A percentile compares a stretch with the other conserved stretches of the same genome.
Evolutionary conservation across 495 filamentous ascomycete genomes (phyloP).

Genomic region (Friedmanniomyces simplex): DNA sequence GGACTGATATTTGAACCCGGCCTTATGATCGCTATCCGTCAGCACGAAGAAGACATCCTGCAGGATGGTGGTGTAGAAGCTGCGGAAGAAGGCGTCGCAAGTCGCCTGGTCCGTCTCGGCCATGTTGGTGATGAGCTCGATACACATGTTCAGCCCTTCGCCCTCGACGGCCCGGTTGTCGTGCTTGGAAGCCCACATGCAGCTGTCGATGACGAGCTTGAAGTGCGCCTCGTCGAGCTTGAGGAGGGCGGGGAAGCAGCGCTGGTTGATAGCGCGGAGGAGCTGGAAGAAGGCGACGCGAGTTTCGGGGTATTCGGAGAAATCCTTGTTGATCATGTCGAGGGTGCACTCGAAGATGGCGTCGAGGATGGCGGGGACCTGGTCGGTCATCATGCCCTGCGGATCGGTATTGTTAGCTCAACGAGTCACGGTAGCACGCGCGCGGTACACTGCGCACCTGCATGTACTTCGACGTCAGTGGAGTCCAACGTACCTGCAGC

Average conservation of each 20-base stretch:
- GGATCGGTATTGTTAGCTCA: conserved; percentile 28
- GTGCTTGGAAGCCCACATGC: conserved; percentile 99
- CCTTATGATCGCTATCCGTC: conserved; percentile 96
- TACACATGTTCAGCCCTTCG: conserved; percentile 97
- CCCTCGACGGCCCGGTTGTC: conserved; percentile 97
- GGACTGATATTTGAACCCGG: conserved; percentile 94
- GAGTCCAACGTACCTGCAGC: conserved; percentile 68
- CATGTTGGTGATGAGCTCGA: conserved; percentile 96
- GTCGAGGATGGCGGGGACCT: conserved; percentile 94
- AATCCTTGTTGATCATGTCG: conserved; percentile 99
- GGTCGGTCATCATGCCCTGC: conserved; percentile 89
- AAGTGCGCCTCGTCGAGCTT: conserved; percentile 92
- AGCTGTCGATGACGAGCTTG: conserved; percentile 98
- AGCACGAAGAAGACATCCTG: conserved; percentile 98
- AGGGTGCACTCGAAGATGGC: conserved; percentile 97
- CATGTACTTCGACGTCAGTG: conserved; percentile 32
- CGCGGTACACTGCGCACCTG: conserved; percentile 4
- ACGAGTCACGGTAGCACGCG: not conserved
- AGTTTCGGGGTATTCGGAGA: conserved; percentile 97
- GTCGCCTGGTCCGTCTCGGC: conserved; percentile 79
- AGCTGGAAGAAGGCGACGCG: conserved; percentile 98
- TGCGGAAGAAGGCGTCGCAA: conserved; percentile 90
- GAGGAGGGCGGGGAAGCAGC: conserved; percentile 87
- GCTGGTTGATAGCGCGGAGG: conserved; percentile 85
- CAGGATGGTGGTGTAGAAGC: conserved; percentile 87